These are phyloP conservation scores for Castanea mollissima DNA, from an alignment of 306 rosid species.

Conservation along the genomic window DNA sequence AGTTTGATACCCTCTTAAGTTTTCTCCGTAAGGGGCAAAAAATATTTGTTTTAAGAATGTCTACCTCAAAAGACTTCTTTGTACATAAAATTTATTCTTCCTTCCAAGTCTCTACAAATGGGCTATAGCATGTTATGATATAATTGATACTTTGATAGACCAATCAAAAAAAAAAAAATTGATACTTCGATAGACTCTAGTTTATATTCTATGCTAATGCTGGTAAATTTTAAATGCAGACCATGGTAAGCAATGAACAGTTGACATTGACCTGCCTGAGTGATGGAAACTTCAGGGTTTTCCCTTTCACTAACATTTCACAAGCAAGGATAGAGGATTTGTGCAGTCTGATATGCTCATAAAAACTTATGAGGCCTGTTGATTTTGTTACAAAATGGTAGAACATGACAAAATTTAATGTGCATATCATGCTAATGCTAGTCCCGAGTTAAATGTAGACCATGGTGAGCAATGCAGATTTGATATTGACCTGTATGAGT, in stretches of 20 bases:
- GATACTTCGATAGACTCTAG: neutral
- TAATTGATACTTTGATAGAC: neutral
- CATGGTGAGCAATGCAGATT: neutral
- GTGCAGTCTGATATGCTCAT: constrained; percentile 69
- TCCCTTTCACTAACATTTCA: constrained; percentile 71
- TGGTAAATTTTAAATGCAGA: constrained; percentile 60
- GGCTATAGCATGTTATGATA: constrained; percentile 6
- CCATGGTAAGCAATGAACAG: constrained; percentile 76
- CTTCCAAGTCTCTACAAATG: neutral
- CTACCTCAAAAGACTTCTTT: neutral
- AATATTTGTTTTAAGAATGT: neutral
- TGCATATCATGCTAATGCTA: neutral
- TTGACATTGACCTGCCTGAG: constrained; percentile 78
- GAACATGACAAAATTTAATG: neutral
- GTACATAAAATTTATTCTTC: neutral
- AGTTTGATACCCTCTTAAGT: neutral
- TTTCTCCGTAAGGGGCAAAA: neutral
- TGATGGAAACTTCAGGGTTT: constrained; percentile 75
- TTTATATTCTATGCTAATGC: constrained; percentile 20
- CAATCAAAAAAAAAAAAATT: neutral
- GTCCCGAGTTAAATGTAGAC: neutral
- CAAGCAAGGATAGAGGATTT: constrained; percentile 65
- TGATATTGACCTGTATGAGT: neutral
- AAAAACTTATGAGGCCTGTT: constrained; percentile 21
- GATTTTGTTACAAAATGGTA: neutral